phyloP scores from a whole-genome alignment of 1,284 basidiomycete genomes.

The Ustilago lituana region DNA sequence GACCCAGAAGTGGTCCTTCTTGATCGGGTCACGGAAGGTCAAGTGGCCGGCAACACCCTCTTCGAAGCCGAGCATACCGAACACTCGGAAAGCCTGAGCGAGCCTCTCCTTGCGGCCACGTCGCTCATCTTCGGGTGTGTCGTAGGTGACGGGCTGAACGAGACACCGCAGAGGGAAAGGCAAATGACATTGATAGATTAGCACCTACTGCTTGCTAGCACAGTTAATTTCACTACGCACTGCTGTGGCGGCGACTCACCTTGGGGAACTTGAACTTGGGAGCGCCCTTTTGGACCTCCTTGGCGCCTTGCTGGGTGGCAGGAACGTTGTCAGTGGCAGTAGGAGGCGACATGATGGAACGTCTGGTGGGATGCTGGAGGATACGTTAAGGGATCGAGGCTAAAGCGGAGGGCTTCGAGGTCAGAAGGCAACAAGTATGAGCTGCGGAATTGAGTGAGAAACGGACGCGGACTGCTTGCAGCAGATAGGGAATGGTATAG shows the following conservation, averaged over 20 bases:
- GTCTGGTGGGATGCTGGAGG: neutral
- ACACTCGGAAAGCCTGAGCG: slow-evolving; percentile 71
- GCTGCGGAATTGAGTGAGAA: no score
- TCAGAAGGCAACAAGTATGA: neutral
- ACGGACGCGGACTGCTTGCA: neutral
- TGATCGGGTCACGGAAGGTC: slow-evolving; percentile 73
- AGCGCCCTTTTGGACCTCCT: slow-evolving; percentile 51
- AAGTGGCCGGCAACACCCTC: slow-evolving; percentile 73
- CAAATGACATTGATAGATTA: no score
- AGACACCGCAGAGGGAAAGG: no score
- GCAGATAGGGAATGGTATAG: no score
- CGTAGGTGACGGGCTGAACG: slow-evolving; percentile 66
- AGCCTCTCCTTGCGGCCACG: slow-evolving; percentile 72
- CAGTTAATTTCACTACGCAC: no score
- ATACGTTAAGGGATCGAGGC: neutral
- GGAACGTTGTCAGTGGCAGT: slow-evolving; percentile 46
- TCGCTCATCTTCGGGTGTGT: slow-evolving; percentile 70
- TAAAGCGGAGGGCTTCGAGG: no score
- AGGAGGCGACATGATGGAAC: slow-evolving; percentile 33
- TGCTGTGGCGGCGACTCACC: no score
- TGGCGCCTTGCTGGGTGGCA: slow-evolving; percentile 37
- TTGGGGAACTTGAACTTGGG: slow-evolving; percentile 52
- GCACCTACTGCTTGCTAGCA: no score
- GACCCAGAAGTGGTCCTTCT: slow-evolving; percentile 72
- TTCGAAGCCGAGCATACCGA: slow-evolving; percentile 73